A percentile compares a stretch with the other conserved stretches of the same genome.
These are phyloP conservation scores for Microglena sp. DNA, from an alignment of 139 green algal species.

Conservation along the genomic window DNA sequence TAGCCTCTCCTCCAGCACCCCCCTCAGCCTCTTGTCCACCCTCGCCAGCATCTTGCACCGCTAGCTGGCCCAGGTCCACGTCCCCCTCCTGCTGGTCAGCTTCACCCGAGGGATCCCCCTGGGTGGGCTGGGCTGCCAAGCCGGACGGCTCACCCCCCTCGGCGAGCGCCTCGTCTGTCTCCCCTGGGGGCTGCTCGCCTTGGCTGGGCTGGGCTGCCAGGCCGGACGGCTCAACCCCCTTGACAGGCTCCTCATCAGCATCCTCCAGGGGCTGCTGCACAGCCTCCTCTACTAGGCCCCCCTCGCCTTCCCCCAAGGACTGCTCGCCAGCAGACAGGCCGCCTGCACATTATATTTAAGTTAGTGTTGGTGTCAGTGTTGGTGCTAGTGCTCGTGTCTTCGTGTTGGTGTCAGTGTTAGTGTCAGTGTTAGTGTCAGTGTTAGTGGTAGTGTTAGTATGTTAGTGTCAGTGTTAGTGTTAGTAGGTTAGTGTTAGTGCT, in stretches of 20 bases:
- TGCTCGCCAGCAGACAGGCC: no score
- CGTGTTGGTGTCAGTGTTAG: not conserved
- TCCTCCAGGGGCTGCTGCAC: not conserved
- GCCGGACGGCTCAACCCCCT: not conserved
- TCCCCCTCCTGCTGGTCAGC: no score
- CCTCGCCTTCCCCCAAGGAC: no score
- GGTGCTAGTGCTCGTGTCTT: not conserved
- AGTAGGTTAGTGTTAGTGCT: not conserved
- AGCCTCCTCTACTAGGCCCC: not conserved
- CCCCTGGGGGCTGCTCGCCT: no score
- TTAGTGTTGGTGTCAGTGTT: not conserved
- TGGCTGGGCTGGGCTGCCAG: no score
- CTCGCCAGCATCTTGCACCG: no score
- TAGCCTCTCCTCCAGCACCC: not conserved
- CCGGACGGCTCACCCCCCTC: no score
- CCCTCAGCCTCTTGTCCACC: not conserved
- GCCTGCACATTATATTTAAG: not conserved
- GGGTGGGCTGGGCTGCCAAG: no score
- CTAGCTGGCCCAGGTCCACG: no score
- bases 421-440: not conserved
- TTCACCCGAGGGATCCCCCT: no score
- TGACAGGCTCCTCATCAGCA: not conserved
- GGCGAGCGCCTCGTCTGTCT: no score
- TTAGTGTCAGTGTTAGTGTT: slow-evolving; percentile 6
- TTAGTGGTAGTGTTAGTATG: slow-evolving; percentile 8